Conservation (phyloP, 2,329 filamentous ascomycete species). For the Ceratocystis huliohia region DNA sequence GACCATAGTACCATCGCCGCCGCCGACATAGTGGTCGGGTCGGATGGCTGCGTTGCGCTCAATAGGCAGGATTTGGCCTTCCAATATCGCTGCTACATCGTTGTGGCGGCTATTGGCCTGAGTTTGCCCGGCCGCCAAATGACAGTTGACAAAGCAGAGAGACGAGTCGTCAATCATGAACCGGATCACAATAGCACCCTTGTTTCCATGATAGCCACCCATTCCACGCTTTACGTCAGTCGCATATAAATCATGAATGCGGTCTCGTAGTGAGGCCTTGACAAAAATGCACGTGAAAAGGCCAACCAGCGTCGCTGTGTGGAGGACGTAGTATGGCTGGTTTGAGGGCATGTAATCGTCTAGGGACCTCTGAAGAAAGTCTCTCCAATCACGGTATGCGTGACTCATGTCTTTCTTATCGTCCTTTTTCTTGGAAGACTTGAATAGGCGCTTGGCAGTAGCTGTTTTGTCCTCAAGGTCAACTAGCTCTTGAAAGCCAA, state of each 20-base stretch:
- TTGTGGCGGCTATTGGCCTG: constrained; percentile 86
- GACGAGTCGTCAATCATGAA: constrained; percentile 90
- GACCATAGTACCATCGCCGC: constrained; percentile 91
- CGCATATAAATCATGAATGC: constrained; percentile 64
- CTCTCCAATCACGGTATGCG: constrained; percentile 92
- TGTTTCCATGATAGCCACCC: constrained; percentile 91
- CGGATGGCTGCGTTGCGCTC: constrained; percentile 56
- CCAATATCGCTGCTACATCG: constrained; percentile 80
- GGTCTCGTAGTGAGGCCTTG: constrained; percentile 60
- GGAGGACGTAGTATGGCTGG: constrained; percentile 70
- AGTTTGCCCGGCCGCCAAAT: constrained; percentile 85
- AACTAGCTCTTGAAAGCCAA: constrained; percentile 97
- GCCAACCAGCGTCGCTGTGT: constrained; percentile 78
- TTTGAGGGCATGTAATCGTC: constrained; percentile 70
- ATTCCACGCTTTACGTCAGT: constrained; percentile 91
- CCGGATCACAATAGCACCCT: constrained; percentile 83
- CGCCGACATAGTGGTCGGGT: constrained; percentile 70
- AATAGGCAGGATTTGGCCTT: constrained; percentile 58
- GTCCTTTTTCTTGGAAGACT: constrained; percentile 74
- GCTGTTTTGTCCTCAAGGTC: constrained; percentile 95
- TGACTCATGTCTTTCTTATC: constrained; percentile 87
- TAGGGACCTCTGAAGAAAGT: constrained; percentile 69
- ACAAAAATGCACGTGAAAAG: constrained; percentile 95
- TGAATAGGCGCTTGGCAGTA: constrained; percentile 58
- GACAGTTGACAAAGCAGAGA: constrained; percentile 92